Evolutionary conservation across 768 basidiomycete species (phyloP).

Genomic region (Boletus rufocinnamomeus): DNA sequence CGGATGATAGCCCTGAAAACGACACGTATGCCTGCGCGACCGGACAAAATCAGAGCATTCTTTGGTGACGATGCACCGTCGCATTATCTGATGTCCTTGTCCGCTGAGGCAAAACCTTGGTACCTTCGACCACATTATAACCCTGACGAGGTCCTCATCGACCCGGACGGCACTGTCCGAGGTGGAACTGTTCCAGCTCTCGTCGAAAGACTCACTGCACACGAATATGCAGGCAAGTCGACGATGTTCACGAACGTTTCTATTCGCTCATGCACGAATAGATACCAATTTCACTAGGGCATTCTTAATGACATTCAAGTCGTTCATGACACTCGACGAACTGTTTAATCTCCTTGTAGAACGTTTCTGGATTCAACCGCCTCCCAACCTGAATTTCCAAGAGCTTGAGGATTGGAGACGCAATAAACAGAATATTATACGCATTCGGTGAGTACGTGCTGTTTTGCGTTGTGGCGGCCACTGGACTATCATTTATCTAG

Average conservation of each 20-base stretch:
- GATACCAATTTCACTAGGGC: slow-evolving; percentile 59
- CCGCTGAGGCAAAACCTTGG: slow-evolving; percentile 52
- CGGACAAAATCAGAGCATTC: slow-evolving; percentile 49
- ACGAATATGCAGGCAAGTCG: slow-evolving; percentile 57
- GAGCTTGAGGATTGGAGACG: slow-evolving; percentile 57
- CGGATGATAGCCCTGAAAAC: slow-evolving; percentile 16
- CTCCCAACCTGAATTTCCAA: slow-evolving; percentile 41
- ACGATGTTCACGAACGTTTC: not conserved
- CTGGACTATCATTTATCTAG: slow-evolving; percentile 32
- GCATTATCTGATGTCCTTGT: slow-evolving; percentile 41
- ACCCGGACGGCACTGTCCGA: slow-evolving; percentile 61
- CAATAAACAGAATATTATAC: slow-evolving; percentile 59
- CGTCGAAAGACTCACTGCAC: slow-evolving; percentile 65
- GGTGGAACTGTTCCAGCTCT: slow-evolving; percentile 64
- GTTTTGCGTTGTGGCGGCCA: not conserved
- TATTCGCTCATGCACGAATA: slow-evolving; percentile 22
- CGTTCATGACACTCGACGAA: slow-evolving; percentile 57
- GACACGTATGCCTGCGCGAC: slow-evolving; percentile 23
- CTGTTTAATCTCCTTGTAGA: slow-evolving; percentile 56
- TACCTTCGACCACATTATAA: slow-evolving; percentile 60
- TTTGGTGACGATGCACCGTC: slow-evolving; percentile 54
- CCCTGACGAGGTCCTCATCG: slow-evolving; percentile 58
- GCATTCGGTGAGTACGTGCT: slow-evolving; percentile 49
- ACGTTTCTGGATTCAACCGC: slow-evolving; percentile 59
- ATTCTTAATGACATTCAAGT: slow-evolving; percentile 71